Conservation (phyloP, 2,329 filamentous ascomycete species). For the Exophiala alcalophila region DNA sequence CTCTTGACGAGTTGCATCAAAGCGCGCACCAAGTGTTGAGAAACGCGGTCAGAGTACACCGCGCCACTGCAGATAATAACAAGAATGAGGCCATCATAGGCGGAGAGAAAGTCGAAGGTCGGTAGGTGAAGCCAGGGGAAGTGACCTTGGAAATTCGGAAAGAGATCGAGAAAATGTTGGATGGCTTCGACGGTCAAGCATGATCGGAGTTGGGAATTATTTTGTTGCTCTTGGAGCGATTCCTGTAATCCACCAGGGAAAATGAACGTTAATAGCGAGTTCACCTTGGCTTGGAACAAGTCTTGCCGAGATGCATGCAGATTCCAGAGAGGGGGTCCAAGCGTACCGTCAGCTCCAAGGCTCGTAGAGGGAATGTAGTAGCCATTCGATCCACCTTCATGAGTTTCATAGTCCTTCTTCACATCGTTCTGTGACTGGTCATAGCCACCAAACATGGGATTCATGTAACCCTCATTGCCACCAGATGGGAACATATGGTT, state of each 20-base stretch:
- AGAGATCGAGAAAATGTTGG: conserved; percentile 67
- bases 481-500: conserved; percentile 74
- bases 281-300: conserved; percentile 43
- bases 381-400: conserved; percentile 47
- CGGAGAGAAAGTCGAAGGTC: conserved; percentile 65
- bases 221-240: conserved; percentile 56
- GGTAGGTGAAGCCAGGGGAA: conserved; percentile 70
- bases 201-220: conserved; percentile 43
- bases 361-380: conserved; percentile 48
- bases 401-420: conserved; percentile 53
- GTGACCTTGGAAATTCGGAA: conserved; percentile 70
- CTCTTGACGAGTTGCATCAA: conserved; percentile 63
- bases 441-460: conserved; percentile 61
- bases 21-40: conserved; percentile 60
- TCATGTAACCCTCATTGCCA: conserved; percentile 64
- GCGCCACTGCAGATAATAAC: conserved; percentile 71
- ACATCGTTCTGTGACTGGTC: conserved; percentile 64
- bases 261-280: conserved; percentile 57
- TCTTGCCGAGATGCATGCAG: conserved; percentile 50
- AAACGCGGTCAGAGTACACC: conserved; percentile 66
- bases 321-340: conserved; percentile 45
- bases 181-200: conserved; percentile 67
- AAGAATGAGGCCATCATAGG: conserved; percentile 65
- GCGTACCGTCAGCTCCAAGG: conserved; percentile 46
- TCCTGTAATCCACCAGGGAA: conserved; percentile 57